phyloP scores from a whole-genome alignment of 2,329 filamentous ascomycete genomes.

The Colletotrichum scovillei region DNA sequence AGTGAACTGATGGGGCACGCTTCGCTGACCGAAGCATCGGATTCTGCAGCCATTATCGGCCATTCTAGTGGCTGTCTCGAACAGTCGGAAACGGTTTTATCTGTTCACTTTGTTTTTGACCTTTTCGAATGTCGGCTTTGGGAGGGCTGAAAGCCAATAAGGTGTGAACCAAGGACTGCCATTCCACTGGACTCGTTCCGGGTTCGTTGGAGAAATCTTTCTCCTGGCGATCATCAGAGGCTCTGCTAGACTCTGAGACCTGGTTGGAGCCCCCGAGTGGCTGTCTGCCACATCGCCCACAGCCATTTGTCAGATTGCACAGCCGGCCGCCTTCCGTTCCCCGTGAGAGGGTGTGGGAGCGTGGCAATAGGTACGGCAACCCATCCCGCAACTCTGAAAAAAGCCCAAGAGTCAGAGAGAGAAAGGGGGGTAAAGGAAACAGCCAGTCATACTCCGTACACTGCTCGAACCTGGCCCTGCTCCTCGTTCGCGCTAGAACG shows the following conservation, averaged over 20 bases:
- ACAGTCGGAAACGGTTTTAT: slow-evolving; percentile 19
- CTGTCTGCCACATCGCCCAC: slow-evolving; percentile 7
- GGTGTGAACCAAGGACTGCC: neutral
- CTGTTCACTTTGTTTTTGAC: slow-evolving; percentile 1
- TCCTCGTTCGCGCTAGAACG: neutral
- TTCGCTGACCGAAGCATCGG: slow-evolving; percentile 10
- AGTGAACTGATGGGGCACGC: slow-evolving; percentile 7
- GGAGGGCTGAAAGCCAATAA: neutral
- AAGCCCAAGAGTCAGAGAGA: neutral
- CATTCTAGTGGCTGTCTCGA: neutral
- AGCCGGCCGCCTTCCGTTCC: slow-evolving; percentile 1
- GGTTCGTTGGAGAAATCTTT: neutral
- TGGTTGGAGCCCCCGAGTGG: slow-evolving; percentile 4
- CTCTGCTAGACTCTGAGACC: slow-evolving; percentile 21
- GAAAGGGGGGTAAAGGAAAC: neutral
- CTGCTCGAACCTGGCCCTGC: neutral
- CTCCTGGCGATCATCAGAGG: slow-evolving; percentile 31
- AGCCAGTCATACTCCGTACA: slow-evolving; percentile 17
- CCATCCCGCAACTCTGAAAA: neutral
- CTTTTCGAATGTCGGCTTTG: slow-evolving; percentile 5
- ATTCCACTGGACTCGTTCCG: slow-evolving; percentile 23
- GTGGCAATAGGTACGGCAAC: slow-evolving; percentile 1
- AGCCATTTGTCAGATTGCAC: slow-evolving; percentile 4
- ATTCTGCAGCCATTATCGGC: slow-evolving; percentile 6
- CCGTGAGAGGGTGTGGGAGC: neutral